Evolutionary conservation across 2,329 filamentous ascomycete species (phyloP).

Genomic region (Acephala macrosclerotiorum): DNA sequence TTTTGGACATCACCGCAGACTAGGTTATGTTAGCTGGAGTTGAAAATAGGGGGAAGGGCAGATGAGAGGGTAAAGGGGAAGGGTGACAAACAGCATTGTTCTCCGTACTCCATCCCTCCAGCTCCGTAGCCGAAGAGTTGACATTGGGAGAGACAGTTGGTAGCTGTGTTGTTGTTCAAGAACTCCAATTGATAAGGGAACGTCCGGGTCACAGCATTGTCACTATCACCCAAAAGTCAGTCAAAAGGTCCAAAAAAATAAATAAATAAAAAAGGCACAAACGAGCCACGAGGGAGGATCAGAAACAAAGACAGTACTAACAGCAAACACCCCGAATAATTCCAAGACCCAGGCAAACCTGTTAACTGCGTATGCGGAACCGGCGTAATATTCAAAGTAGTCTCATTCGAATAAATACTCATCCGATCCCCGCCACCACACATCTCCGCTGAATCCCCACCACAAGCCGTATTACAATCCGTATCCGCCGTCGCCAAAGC

Average conservation of each 20-base stretch:
- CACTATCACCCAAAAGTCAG: constrained; percentile 5
- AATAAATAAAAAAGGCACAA: too few species aligned
- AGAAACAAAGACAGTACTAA: constrained; percentile 12
- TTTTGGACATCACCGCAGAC: constrained; percentile 29
- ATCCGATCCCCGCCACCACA: constrained; percentile 44
- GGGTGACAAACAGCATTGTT: constrained; percentile 26
- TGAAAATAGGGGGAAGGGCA: not conserved
- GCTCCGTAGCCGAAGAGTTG: constrained; percentile 28
- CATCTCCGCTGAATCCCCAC: constrained; percentile 41
- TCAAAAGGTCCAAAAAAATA: not conserved
- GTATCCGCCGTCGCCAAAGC: constrained; percentile 42
- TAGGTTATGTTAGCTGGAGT: not conserved
- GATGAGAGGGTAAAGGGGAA: constrained; percentile 41
- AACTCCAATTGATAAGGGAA: constrained; percentile 28
- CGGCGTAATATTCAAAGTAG: constrained; percentile 25
- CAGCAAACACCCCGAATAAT: constrained; percentile 41
- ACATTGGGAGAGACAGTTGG: constrained; percentile 24
- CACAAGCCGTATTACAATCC: constrained; percentile 41
- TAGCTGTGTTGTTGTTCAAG: constrained; percentile 23
- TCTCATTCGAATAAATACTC: constrained; percentile 36
- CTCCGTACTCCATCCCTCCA: constrained; percentile 29
- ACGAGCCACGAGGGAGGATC: not conserved
- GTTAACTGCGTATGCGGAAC: constrained; percentile 27
- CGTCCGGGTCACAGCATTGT: constrained; percentile 23
- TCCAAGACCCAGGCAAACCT: constrained; percentile 34